These are phyloP conservation scores for Psilocybe cyanescens DNA, from an alignment of 768 basidiomycete species.

Conservation along the genomic window DNA sequence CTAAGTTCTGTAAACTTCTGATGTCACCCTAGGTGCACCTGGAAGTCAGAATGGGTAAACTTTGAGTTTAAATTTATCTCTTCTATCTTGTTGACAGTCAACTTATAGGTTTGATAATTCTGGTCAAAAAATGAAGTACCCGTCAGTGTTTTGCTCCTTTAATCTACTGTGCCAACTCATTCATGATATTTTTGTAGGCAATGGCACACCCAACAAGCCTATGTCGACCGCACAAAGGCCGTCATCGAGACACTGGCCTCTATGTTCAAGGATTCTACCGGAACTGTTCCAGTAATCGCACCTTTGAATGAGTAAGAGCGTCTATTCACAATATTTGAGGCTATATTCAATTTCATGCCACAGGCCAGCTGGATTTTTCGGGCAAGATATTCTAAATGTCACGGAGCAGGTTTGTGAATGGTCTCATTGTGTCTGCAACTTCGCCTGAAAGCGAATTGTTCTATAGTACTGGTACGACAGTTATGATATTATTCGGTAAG, in stretches of 20 bases:
- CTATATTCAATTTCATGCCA: neutral
- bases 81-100: conserved; percentile 3
- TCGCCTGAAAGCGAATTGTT: neutral
- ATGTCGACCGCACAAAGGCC: conserved; percentile 67
- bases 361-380: conserved; percentile 77
- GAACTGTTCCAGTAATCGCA: conserved; percentile 71
- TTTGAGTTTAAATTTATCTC: neutral
- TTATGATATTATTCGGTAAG: conserved; percentile 72
- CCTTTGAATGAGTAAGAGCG: conserved; percentile 74
- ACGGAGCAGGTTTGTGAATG: conserved; percentile 42
- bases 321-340: neutral
- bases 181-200: conserved; percentile 28
- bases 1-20: neutral
- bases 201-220: conserved; percentile 71
- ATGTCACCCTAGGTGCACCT: conserved; percentile 54
- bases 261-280: conserved; percentile 55
- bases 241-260: conserved; percentile 66
- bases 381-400: conserved; percentile 50
- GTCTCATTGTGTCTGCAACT: neutral
- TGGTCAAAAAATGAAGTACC: conserved; percentile 62
- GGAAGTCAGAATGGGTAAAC: conserved; percentile 83
- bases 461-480: conserved; percentile 78
- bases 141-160: conserved; percentile 36
- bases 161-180: neutral
- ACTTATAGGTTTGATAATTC: conserved; percentile 76